These are phyloP conservation scores for Gossypium stocksii DNA, from an alignment of 345 rosid genomes.

Conservation along the genomic window DNA sequence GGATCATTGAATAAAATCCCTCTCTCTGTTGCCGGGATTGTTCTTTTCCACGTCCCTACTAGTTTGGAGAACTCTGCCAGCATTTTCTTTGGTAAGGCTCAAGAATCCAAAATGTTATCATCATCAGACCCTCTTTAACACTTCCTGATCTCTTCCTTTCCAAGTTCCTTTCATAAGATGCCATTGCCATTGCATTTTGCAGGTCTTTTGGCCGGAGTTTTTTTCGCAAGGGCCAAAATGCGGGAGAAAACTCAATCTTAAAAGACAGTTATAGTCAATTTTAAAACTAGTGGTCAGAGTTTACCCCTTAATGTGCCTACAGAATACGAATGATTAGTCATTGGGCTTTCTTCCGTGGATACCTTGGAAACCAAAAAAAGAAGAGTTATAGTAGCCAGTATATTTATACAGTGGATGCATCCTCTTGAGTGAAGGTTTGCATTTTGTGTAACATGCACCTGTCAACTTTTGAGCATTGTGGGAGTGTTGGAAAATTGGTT, in stretches of 20 bases:
- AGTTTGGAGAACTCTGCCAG: slow-evolving; percentile 89
- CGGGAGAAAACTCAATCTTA: slow-evolving; percentile 50
- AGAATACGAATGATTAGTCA: no score
- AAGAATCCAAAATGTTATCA: neutral
- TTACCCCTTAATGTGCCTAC: no score
- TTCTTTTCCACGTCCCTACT: slow-evolving; percentile 86
- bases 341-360: no score
- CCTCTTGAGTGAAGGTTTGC: neutral
- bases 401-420: neutral
- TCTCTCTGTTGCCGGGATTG: slow-evolving; percentile 73
- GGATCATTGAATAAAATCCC: slow-evolving; percentile 97
- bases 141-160: neutral
- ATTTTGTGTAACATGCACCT: neutral
- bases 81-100: slow-evolving; percentile 79
- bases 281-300: no score
- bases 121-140: no score
- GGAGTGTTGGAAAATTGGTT: neutral
- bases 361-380: no score
- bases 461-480: neutral
- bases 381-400: neutral
- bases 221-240: slow-evolving; percentile 90
- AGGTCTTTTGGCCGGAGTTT: slow-evolving; percentile 91
- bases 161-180: slow-evolving; percentile 1
- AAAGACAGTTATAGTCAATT: neutral
- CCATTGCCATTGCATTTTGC: slow-evolving; percentile 3